phyloP scores from a whole-genome alignment of 495 filamentous ascomycete genomes.

The Peziza echinospora region DNA sequence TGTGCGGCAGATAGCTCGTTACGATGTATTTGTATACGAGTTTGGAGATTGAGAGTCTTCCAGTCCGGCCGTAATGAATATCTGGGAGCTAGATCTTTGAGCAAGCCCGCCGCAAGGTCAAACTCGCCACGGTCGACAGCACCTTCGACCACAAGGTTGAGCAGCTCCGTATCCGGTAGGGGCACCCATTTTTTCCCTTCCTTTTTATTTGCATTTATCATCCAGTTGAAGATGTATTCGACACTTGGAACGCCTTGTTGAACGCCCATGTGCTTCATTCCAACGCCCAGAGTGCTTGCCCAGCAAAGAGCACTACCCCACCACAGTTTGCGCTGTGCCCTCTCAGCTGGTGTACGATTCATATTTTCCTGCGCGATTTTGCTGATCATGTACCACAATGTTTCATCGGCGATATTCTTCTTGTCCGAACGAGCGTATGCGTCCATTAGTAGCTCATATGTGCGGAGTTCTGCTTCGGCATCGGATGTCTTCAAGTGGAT shows the following conservation, averaged over 20 bases:
- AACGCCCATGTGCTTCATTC: not conserved
- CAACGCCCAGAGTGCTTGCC: not conserved
- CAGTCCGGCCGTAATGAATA: conserved; percentile 40
- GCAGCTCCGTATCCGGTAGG: not conserved
- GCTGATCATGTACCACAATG: not conserved
- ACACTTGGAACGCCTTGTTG: not conserved
- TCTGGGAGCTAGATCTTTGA: conserved; percentile 33
- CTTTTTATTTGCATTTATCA: conserved; percentile 17
- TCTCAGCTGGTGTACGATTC: no score
- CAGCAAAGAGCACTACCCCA: not conserved
- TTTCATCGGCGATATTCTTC: not conserved
- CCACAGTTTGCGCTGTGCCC: no score
- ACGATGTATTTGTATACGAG: conserved; percentile 50
- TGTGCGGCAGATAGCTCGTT: conserved; percentile 46
- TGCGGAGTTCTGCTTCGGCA: not conserved
- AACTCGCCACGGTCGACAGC: conserved; percentile 39
- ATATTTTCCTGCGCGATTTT: no score
- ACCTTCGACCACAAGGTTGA: not conserved
- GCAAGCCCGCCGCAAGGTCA: conserved; percentile 29
- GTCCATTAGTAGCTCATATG: not conserved
- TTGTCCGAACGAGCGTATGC: not conserved
- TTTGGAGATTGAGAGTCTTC: conserved; percentile 46
- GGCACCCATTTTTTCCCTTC: conserved; percentile 13
- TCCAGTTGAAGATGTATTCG: conserved; percentile 9
- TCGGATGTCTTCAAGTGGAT: not conserved